These are phyloP conservation scores for Fusarium sterilihyphosum DNA, from an alignment of 2,329 filamentous ascomycete species.

Conservation along the genomic window DNA sequence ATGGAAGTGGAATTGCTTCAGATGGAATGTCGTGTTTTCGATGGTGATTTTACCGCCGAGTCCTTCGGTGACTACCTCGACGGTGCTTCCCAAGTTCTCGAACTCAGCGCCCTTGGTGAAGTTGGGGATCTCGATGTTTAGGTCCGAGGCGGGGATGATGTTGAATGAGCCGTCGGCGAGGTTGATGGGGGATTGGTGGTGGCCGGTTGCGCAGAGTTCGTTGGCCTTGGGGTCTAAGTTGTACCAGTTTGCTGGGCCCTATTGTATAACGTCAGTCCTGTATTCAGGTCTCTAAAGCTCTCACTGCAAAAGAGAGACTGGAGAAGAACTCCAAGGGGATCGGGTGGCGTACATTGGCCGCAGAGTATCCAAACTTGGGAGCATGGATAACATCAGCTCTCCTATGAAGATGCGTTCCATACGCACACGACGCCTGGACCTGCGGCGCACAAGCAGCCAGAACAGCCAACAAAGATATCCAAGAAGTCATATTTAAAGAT, in stretches of 20 bases:
- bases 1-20: constrained; percentile 70
- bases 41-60: constrained; percentile 56
- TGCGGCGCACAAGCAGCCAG: constrained; percentile 30
- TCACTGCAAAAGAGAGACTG: fast-evolving
- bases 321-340: fast-evolving
- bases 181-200: constrained; percentile 66
- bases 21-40: constrained; percentile 51
- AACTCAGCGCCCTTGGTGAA: constrained; percentile 52
- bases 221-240: constrained; percentile 54
- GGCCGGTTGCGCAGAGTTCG: constrained; percentile 58
- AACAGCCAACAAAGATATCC: constrained; percentile 13
- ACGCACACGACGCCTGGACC: constrained; percentile 50
- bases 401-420: constrained; percentile 51
- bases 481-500: constrained; percentile 14
- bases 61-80: constrained; percentile 57
- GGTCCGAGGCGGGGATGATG: constrained; percentile 42
- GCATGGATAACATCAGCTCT: constrained; percentile 47
- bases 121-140: constrained; percentile 51
- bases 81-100: constrained; percentile 62
- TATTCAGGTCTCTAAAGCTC: fast-evolving
- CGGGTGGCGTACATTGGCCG: constrained; percentile 44
- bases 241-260: constrained; percentile 65
- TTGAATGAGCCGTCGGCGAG: constrained; percentile 49
- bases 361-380: constrained; percentile 53
- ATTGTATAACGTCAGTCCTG: neutral